Percentiles rank a stretch among this genome's conserved stretches.
These are phyloP conservation scores for Colletotrichum sojae DNA, from an alignment of 2,329 filamentous ascomycete species.

Conservation along the genomic window DNA sequence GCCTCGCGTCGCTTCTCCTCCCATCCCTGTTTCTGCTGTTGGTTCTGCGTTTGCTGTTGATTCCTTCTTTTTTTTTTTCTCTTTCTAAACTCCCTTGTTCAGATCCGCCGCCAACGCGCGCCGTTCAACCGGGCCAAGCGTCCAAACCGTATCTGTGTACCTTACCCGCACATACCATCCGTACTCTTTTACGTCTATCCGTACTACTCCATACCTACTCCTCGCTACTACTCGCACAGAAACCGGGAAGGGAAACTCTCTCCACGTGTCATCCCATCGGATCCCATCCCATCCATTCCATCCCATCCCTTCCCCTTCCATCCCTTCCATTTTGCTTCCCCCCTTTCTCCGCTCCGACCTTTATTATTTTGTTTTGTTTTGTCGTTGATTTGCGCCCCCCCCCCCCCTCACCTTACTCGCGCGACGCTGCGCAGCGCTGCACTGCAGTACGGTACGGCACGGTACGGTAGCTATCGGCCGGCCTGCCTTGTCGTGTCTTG, in stretches of 20 bases:
- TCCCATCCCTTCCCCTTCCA: conserved; percentile 18
- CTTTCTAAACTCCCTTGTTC: not conserved
- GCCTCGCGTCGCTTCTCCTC: not conserved
- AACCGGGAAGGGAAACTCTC: not conserved
- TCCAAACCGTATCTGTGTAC: too few species aligned
- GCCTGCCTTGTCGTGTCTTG: conserved; percentile 1
- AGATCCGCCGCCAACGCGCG: not conserved
- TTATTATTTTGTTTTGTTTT: not conserved
- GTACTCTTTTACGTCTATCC: not conserved
- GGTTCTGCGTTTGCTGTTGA: conserved; percentile 5
- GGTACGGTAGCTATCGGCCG: conserved; percentile 1
- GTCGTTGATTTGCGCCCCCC: not conserved
- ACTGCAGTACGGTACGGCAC: not conserved
- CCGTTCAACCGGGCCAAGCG: not conserved
- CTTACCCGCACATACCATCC: not conserved
- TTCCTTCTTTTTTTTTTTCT: not conserved
- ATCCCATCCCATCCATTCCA: conserved; percentile 17
- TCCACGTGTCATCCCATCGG: conserved; percentile 30
- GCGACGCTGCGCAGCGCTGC: conserved; percentile 12
- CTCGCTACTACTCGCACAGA: not conserved
- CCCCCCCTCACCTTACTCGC: conserved; percentile 25
- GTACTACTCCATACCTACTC: not conserved
- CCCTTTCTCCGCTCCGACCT: conserved; percentile 10
- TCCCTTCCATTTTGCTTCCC: conserved; percentile 7
- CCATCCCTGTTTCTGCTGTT: conserved; percentile 12